Evolutionary conservation across 1,284 basidiomycete species (phyloP).

Genomic region (Fomitopsis palustris): DNA sequence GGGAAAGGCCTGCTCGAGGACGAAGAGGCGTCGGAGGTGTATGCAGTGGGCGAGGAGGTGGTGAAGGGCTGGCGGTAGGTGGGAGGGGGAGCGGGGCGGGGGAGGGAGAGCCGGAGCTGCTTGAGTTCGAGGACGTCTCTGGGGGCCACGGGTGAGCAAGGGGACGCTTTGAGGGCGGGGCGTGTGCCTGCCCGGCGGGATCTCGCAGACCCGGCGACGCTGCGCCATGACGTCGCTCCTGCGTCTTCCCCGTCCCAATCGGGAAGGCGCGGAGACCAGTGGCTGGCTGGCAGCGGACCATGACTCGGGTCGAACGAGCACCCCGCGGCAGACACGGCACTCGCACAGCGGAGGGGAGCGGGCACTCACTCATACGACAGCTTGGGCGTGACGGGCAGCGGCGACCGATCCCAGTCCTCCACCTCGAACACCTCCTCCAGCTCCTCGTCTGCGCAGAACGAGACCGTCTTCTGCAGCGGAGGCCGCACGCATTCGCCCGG

Average conservation of each 20-base stretch:
- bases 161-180: background rate
- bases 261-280: background rate
- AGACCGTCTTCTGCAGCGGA: conserved; percentile 7
- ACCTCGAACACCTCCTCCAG: conserved; percentile 49
- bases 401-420: conserved; percentile 65
- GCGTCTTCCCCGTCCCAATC: background rate
- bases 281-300: background rate
- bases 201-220: conserved; percentile 1
- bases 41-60: conserved; percentile 20
- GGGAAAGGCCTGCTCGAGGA: conserved; percentile 16
- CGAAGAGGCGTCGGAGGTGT: conserved; percentile 18
- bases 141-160: conserved; percentile 15
- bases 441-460: conserved; percentile 29
- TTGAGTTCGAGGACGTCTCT: conserved; percentile 38
- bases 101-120: conserved; percentile 32
- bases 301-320: background rate
- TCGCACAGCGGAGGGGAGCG: background rate
- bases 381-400: conserved; percentile 32
- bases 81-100: conserved; percentile 25
- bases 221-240: background rate
- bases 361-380: conserved; percentile 35
- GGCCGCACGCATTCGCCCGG: conserved; percentile 2
- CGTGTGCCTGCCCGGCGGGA: conserved; percentile 22
- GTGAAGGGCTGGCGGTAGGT: conserved; percentile 22
- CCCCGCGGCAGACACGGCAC: background rate